Base-by-base conservation (phyloP, 257 asterid genomes). In the Primulina huaijiensis region DNA sequence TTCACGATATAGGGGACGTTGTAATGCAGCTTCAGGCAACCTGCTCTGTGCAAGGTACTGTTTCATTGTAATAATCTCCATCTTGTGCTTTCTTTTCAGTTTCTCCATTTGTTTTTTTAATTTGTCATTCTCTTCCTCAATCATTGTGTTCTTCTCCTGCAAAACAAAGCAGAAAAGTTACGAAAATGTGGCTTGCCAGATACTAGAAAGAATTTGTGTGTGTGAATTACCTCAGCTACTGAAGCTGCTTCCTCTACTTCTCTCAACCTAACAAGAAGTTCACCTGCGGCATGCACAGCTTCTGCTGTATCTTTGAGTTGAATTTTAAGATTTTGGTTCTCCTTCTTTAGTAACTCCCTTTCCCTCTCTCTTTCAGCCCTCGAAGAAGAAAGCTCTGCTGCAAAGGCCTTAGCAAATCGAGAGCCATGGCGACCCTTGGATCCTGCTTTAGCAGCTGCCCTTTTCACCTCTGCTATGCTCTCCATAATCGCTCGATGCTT, bases 221-320 rank as follows among this genome's bases (percentile, higher is more conserved):
- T 7, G 50, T 64, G 60, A 19, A 17, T 65, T 72, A 90, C 99
- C 96, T 94, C 97, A 64, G 97, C 89, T 72, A 72, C 29, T 25
- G 92, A 85, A 72, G 96, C 89, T 25, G 95, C 69, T 80, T 88
- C 95, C 76, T 94, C 97, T 2, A 97, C 96, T 85, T 94, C 97
- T 79, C 85, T 88, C 86, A 94, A 71, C 77, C 99, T 77, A 37
- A 81, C 96, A 58, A 94, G 96, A 37, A 94, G 82, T 80, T 91
- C 99, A 8, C 99, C 97, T 1, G 99, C 99, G 17, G 99, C 97
- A 59, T 94, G 97, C 70, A 94, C 96, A 11, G 99, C 97, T 83
- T 91, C 99, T 21, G 97, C 97, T 43, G 97, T 91, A 83, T 94
- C 99, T 76, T 89, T 86, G 34, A 94, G 96, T 71, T 91, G 99